phyloP scores from a whole-genome alignment of 192 early-diverging fungal species.

The Mortierella alpina region DNA sequence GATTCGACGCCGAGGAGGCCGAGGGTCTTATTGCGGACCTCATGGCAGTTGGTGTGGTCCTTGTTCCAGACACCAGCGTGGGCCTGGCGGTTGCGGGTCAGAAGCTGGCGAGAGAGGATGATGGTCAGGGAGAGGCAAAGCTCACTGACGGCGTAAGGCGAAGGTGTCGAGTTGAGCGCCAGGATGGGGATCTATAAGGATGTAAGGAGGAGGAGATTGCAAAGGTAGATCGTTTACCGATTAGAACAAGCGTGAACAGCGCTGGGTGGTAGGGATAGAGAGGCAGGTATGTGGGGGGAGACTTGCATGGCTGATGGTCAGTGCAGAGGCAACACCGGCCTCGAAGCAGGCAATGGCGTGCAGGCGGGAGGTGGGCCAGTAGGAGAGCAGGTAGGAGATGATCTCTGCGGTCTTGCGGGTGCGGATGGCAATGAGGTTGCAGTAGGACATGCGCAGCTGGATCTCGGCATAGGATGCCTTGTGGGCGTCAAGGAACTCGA shows the following conservation, averaged over 20 bases:
- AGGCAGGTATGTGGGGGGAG: not conserved
- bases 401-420: slow-evolving; percentile 53
- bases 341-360: slow-evolving; percentile 54
- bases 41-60: slow-evolving; percentile 53
- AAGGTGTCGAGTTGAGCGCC: slow-evolving; percentile 46
- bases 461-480: slow-evolving; percentile 53
- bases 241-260: not conserved
- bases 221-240: not conserved
- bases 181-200: slow-evolving; percentile 40
- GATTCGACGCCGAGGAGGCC: slow-evolving; percentile 45
- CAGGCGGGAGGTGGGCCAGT: slow-evolving; percentile 54
- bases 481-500: slow-evolving; percentile 53
- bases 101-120: slow-evolving; percentile 48
- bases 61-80: slow-evolving; percentile 48
- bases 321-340: slow-evolving; percentile 45
- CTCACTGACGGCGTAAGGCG: slow-evolving; percentile 53
- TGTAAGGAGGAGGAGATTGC: not conserved
- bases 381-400: slow-evolving; percentile 51
- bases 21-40: slow-evolving; percentile 48
- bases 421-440: slow-evolving; percentile 53
- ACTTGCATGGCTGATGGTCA: slow-evolving; percentile 51
- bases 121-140: slow-evolving; percentile 54
- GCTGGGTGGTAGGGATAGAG: not conserved
- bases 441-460: slow-evolving; percentile 50
- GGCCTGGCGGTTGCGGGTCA: slow-evolving; percentile 42